Evolutionary conservation across 257 asterid species (phyloP), one percentile per base, ranked within the genome.

Genomic region (Pogostemon cablin): DNA sequence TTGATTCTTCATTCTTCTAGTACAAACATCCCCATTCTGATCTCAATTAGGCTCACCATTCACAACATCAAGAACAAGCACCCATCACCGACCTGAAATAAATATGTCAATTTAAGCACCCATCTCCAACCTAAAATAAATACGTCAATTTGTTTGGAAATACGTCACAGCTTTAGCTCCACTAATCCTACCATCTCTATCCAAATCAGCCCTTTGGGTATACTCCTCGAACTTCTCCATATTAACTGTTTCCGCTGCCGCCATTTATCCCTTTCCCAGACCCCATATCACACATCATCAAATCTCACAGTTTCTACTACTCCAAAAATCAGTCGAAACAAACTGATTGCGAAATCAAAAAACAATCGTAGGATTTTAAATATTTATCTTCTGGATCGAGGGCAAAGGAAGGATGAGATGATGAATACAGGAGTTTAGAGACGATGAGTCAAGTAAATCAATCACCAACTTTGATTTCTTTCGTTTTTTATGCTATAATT

Each of bases 101-200:
- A 15, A 15, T 15, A 15, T 0, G 17, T 15, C 17, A 15, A 15
- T 15, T 15, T 15, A 15, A 15, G 17, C 17, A 15, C 17, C 17
- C 17, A 15, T 15, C 17, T 15, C 17, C 17, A 0, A 15, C 17
- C 17, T 15, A 15, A 15, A 15, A 15, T 15, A 15, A 15, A 15
- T 15, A 15, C 17, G 17, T 15, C 17, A 15, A 15, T 15, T 15
- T 15, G 17, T 15, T 78, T 84, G 88, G 35, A 93, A 83, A 74
- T 90, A 90, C 43, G 75, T 53, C 67, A 93, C 97, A 68, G 98
- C 98, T 82, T 93, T 97, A 71, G 59, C 87, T 53, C 98, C 98
- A 71, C 95, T 93, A 81, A 93, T 88, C 82, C 88, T 85, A 47
- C 98, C 96, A 68, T 93, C 98, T 42, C 87, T 95, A 88, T 93